A percentile compares a stretch with the other conserved stretches of the same genome.
Conservation (phyloP, 768 basidiomycete genomes). For the Austroboletus festivus region DNA sequence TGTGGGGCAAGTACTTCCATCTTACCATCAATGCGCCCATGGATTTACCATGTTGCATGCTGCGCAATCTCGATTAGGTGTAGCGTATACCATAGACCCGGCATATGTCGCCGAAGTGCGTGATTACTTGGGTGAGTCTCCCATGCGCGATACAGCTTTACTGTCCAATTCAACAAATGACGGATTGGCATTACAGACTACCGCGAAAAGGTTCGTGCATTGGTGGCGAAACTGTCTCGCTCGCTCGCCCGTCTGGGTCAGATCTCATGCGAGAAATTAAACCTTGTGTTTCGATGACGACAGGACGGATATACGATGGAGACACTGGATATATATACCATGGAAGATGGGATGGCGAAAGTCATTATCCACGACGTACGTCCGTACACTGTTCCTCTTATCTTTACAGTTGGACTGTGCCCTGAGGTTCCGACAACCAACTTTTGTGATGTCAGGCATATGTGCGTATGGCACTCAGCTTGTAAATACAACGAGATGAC, state of each 20-base stretch:
- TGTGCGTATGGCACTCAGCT: conserved; percentile 34
- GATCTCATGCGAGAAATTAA: not conserved
- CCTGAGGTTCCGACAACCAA: too few relatives aligned
- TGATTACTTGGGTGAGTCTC: conserved; percentile 69
- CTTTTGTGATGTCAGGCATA: conserved; percentile 40
- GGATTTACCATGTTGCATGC: too few relatives aligned
- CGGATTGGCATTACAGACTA: conserved; percentile 50
- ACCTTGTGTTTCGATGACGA: not conserved
- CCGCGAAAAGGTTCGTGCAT: conserved; percentile 67
- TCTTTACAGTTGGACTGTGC: not conserved
- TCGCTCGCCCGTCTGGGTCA: too few relatives aligned
- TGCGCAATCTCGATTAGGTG: conserved; percentile 57
- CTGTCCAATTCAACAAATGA: not conserved
- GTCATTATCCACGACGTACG: conserved; percentile 54
- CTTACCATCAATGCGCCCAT: too few relatives aligned
- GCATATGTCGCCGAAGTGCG: conserved; percentile 70
- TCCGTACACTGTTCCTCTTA: not conserved
- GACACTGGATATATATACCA: conserved; percentile 65
- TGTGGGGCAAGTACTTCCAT: conserved; percentile 58
- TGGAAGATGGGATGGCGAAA: conserved; percentile 47
- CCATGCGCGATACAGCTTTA: too few relatives aligned
- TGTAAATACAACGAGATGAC: not conserved
- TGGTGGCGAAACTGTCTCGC: too few relatives aligned
- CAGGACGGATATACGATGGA: conserved; percentile 92
- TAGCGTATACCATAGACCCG: conserved; percentile 87